phyloP scores from a whole-genome alignment of 2,329 filamentous ascomycete species.

The Alternaria angustiovoidea region DNA sequence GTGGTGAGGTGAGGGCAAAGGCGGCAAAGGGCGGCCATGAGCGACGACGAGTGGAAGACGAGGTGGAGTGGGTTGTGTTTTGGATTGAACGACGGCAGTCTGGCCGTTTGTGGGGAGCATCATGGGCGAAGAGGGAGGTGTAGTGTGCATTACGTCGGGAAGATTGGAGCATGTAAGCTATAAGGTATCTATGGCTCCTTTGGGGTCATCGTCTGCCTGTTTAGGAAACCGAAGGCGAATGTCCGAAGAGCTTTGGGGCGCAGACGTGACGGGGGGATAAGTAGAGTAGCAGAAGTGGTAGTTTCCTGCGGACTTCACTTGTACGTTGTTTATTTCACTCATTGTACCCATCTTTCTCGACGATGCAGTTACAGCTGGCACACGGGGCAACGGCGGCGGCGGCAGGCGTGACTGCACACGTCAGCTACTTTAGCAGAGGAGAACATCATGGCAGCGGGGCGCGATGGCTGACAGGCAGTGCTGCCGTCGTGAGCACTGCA shows the following conservation, averaged over 20 bases:
- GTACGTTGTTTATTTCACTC: too few relatives aligned
- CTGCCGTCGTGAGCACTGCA: neutral
- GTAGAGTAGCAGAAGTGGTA: neutral
- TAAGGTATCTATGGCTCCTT: neutral
- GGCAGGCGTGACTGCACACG: neutral
- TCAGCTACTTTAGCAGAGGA: neutral
- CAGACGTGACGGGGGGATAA: neutral
- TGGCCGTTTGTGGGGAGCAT: neutral
- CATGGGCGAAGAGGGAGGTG: neutral
- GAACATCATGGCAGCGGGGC: constrained; percentile 2
- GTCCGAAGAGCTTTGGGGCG: neutral
- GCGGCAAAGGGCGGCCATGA: neutral
- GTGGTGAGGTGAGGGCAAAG: neutral
- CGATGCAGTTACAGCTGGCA: neutral
- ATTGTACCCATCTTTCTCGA: neutral
- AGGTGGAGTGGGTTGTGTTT: neutral
- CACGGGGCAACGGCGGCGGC: neutral
- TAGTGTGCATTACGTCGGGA: too few relatives aligned
- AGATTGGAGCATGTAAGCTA: neutral
- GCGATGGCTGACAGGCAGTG: neutral
- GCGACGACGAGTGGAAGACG: neutral
- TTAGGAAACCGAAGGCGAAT: constrained; percentile 4
- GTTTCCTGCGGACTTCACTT: neutral
- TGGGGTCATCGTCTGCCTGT: neutral
- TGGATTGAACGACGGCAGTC: neutral